A percentile compares a stretch with the other conserved stretches of the same genome.
These are phyloP conservation scores for Thermothielavioides terrestris DNA, from an alignment of 495 filamentous ascomycete genomes.

Conservation along the genomic window DNA sequence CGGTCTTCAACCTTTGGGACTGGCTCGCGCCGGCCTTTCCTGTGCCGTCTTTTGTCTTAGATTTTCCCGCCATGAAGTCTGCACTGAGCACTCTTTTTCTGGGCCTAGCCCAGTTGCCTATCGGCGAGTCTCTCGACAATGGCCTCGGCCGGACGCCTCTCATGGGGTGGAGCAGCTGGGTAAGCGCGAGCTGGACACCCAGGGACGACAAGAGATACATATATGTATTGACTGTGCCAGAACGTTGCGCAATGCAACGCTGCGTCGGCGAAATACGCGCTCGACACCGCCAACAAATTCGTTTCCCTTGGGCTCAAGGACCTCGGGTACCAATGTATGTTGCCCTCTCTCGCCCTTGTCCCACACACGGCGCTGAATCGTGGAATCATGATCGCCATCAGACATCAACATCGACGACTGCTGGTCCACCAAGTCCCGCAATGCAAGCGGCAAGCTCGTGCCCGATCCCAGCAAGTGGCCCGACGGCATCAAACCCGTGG, in stretches of 20 bases:
- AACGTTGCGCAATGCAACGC: conserved; percentile 20
- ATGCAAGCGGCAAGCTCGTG: conserved; percentile 43
- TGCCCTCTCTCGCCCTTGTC: neutral
- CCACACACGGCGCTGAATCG: neutral
- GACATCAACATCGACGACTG: conserved; percentile 57
- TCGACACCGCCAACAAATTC: conserved; percentile 16
- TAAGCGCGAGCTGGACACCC: neutral
- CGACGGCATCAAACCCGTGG: conserved; percentile 50
- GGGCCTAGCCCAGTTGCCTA: neutral
- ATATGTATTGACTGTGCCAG: neutral
- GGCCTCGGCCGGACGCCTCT: conserved; percentile 13
- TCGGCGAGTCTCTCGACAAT: neutral
- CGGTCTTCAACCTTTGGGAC: too few relatives aligned
- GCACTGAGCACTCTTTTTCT: neutral
- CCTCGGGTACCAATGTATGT: conserved; percentile 51
- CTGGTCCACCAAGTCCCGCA: conserved; percentile 48
- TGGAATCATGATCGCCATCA: too few relatives aligned
- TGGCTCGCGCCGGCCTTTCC: too few relatives aligned
- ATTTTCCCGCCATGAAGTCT: neutral
- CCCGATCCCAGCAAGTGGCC: conserved; percentile 54
- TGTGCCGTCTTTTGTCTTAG: too few relatives aligned
- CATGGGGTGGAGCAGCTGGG: conserved; percentile 22
- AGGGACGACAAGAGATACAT: neutral
- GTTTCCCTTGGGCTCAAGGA: conserved; percentile 39
- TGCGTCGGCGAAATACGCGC: conserved; percentile 15